Base-by-base conservation (phyloP, 2,329 filamentous ascomycete species). In the Fusarium sp. region DNA sequence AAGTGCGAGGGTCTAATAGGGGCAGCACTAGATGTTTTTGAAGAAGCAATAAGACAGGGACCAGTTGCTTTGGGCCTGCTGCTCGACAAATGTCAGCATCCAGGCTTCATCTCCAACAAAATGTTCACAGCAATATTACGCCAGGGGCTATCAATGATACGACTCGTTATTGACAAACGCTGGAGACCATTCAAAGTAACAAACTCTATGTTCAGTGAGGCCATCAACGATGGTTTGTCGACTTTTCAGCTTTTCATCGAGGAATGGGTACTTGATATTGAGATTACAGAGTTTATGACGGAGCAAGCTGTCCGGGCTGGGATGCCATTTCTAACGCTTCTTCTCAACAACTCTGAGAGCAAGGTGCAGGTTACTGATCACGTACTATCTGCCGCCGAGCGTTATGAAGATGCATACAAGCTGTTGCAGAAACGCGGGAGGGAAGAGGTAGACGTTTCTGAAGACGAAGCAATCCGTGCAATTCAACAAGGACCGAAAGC, bases 151-250 rank as follows among this genome's bases (percentile, higher is more conserved):
- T 6, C 1, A 6, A 32, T 22, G 4, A 12, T 35, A 4, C 12
- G 10, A 8, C 19, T 25, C 25, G 19, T 26, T n/a, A 7, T 26
- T 3, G 19, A 12, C 10, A 19, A 22, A 6, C 40, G 34, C 7
- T 22, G 12, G 6, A 1, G 12, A 4, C 51, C 51, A 13, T 19
- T 42, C 5, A 28, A 40, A 0, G 0, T 49, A 7, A 26, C 36
- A 2, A 2, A 11, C 0, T 3, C 3, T 1, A 29, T 42, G 15
- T 7, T 35, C 2, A 5, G 3, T 1, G 0, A 4, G 1, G 44
- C 44, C 1, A 12, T 24, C 1, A 7, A 11, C 6, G 12, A 3
- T 0, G 29, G 35, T 1, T 25, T 50, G 2, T 7, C n/a, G 1
- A 7, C 8, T 11, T 5, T 53, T 3, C 29, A 46, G 9, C 3